These are phyloP conservation scores for Globisporangium cylindrosporum DNA, from an alignment of 352 stramenopile genomes.

Conservation along the genomic window DNA sequence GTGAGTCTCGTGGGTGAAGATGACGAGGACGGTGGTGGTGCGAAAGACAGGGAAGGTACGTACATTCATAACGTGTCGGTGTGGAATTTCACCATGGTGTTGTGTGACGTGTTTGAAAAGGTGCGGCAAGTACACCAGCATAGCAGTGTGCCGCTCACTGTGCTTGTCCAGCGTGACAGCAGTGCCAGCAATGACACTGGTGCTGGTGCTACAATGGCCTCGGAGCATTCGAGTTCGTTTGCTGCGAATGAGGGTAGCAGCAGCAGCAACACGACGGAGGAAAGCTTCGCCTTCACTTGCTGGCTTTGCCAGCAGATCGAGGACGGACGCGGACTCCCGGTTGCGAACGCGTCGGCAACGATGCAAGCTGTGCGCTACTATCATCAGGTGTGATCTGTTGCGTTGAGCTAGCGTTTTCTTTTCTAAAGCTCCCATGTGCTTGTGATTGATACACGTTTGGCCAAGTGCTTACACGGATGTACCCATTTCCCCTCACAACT, in stretches of 20 bases:
- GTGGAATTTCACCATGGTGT: constrained; percentile 22
- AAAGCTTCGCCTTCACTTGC: constrained; percentile 14
- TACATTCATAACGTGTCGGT: constrained; percentile 3
- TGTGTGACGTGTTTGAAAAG: constrained; percentile 15
- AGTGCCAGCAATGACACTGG: not conserved
- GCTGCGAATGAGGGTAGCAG: not conserved
- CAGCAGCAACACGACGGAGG: not conserved
- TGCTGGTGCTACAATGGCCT: not conserved
- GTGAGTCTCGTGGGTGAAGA: constrained; percentile 6
- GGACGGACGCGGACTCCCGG: not conserved
- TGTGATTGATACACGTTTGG: too few relatives aligned
- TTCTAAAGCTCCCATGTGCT: too few relatives aligned
- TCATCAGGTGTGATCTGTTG: not conserved
- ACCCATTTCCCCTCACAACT: not conserved
- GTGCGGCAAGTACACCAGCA: not conserved
- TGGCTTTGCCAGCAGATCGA: constrained; percentile 19
- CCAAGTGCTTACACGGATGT: not conserved
- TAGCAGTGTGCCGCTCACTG: constrained; percentile 1
- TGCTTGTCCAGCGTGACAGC: not conserved
- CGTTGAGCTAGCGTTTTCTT: not conserved
- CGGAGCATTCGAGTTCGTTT: not conserved
- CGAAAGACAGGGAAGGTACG: not conserved
- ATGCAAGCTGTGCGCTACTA: constrained; percentile 12
- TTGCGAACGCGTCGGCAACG: not conserved
- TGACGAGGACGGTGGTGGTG: not conserved